Evolutionary conservation across 306 rosid species (phyloP).

Genomic region (Mimosa pudica): DNA sequence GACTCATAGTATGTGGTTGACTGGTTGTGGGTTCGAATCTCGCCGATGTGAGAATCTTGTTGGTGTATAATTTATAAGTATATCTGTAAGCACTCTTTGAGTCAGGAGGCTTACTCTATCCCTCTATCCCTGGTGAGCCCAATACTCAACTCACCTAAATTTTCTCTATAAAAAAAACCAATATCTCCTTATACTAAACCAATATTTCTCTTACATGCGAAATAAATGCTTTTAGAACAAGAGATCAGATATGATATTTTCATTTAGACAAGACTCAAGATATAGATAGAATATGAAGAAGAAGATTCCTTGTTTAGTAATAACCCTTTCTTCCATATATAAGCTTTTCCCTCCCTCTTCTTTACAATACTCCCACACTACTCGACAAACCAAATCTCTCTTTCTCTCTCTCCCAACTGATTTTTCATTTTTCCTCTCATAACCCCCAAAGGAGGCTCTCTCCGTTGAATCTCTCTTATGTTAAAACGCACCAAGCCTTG

Average conservation of each 20-base stretch:
- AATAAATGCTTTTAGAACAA: too few species aligned
- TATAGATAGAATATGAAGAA: not conserved
- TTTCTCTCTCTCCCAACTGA: not conserved
- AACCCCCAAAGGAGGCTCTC: not conserved
- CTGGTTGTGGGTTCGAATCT: too few species aligned
- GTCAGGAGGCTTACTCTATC: too few species aligned
- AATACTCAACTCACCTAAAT: too few species aligned
- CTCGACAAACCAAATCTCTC: not conserved
- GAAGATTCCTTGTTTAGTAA: conserved; percentile 4
- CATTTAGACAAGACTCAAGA: too few species aligned
- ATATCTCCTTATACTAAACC: too few species aligned
- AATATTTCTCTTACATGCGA: not conserved
- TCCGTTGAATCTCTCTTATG: not conserved
- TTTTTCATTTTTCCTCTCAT: not conserved
- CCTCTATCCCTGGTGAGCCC: too few species aligned
- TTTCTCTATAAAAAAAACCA: too few species aligned
- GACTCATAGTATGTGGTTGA: too few species aligned
- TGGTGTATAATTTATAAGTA: too few species aligned
- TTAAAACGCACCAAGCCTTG: not conserved
- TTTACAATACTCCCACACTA: not conserved
- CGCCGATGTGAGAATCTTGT: too few species aligned
- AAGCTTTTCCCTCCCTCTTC: not conserved
- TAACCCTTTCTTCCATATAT: conserved; percentile 10
- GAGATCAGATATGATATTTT: not conserved
- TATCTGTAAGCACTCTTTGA: too few species aligned